A percentile compares a stretch with the other conserved stretches of the same genome.
Conservation (phyloP, 1,139 yeast genomes). For the Geotrichum reessii region DNA sequence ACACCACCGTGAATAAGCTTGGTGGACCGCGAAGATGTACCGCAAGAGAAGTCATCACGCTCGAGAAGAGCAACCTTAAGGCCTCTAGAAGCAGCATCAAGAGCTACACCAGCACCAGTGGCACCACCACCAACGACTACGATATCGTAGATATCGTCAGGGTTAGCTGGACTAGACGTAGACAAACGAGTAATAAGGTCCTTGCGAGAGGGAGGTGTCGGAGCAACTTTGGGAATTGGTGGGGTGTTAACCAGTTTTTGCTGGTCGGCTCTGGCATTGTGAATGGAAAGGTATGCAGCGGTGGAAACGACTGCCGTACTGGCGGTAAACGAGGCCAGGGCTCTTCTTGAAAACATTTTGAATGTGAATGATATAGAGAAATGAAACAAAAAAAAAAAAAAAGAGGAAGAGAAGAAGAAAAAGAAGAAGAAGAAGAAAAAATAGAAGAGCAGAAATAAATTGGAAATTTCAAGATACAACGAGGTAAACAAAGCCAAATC, state of each 20-base stretch:
- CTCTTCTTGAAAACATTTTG: conserved; percentile 4
- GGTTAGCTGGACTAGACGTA: conserved; percentile 11
- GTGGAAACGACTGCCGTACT: not conserved
- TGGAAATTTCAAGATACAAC: not conserved
- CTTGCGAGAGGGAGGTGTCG: conserved; percentile 14
- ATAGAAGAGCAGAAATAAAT: not conserved
- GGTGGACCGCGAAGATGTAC: conserved; percentile 92
- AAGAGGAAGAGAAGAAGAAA: not conserved
- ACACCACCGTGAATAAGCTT: conserved; percentile 98
- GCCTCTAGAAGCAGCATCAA: conserved; percentile 89
- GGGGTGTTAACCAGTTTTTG: not conserved
- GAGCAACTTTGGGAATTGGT: conserved; percentile 9
- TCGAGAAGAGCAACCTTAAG: conserved; percentile 83
- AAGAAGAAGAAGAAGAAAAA: not conserved
- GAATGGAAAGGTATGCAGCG: conserved; percentile 9
- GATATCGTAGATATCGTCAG: conserved; percentile 51
- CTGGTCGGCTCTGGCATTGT: conserved; percentile 6
- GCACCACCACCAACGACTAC: conserved; percentile 95
- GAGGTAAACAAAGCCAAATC: not conserved
- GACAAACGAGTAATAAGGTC: conserved; percentile 10
- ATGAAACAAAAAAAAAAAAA: not conserved
- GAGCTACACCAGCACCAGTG: conserved; percentile 87
- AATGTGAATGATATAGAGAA: not conserved
- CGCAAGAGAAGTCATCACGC: conserved; percentile 82
- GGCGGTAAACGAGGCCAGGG: conserved; percentile 5